Evolutionary conservation across 2,329 filamentous ascomycete species (phyloP).

Genomic region (Colletotrichum endophyticum): DNA sequence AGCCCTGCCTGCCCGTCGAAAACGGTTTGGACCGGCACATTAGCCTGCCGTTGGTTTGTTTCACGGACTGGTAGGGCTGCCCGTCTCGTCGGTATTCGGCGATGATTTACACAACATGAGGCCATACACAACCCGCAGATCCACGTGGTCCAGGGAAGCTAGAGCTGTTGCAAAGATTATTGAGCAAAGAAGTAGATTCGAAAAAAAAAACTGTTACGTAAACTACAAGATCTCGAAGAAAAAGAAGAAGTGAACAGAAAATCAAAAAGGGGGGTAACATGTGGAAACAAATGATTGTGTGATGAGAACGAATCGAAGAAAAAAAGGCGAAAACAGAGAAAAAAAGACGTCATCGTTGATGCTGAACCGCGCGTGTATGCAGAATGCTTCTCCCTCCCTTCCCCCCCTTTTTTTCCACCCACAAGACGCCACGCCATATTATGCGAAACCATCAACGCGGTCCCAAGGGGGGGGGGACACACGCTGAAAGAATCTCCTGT

Average conservation of each 20-base stretch:
- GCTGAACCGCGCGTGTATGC: conserved; percentile 8
- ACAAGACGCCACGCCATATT: conserved; percentile 1
- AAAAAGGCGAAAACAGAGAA: background rate
- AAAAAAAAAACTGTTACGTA: background rate
- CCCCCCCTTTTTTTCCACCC: background rate
- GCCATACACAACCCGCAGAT: background rate
- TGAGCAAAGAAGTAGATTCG: background rate
- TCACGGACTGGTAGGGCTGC: background rate
- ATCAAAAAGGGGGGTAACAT: background rate
- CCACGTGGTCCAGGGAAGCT: background rate
- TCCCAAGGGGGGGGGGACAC: background rate
- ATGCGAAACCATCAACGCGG: background rate
- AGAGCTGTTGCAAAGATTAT: background rate
- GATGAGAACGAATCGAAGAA: background rate
- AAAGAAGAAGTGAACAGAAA: background rate
- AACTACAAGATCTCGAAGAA: background rate
- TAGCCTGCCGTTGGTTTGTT: background rate
- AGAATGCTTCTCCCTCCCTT: background rate
- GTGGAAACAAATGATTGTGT: background rate
- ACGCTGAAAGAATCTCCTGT: background rate
- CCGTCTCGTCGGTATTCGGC: background rate
- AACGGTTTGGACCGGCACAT: background rate
- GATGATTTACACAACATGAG: background rate
- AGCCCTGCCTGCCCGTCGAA: background rate
- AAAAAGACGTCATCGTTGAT: conserved; percentile 4